Percentiles rank a stretch among this genome's conserved stretches.
phyloP scores from a whole-genome alignment of 768 basidiomycete genomes.

The Termitomyces sp. region DNA sequence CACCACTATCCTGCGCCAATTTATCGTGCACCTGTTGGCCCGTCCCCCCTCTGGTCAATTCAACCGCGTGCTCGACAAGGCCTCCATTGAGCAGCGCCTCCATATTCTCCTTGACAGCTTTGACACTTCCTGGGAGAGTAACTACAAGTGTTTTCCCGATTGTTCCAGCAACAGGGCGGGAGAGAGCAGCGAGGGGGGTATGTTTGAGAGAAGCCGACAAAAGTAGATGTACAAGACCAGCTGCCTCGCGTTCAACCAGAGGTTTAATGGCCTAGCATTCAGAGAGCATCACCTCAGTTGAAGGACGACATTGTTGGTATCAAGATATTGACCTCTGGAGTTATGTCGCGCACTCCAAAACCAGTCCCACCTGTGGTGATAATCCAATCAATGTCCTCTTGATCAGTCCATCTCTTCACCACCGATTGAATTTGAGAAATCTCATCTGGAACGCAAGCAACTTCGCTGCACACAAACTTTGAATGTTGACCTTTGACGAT shows the following conservation, averaged over 20 bases:
- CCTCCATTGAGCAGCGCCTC: constrained; percentile 51
- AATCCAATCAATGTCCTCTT: constrained; percentile 59
- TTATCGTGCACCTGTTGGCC: constrained; percentile 53
- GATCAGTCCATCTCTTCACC: constrained; percentile 40
- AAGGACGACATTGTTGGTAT: background rate
- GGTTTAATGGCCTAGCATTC: constrained; percentile 47
- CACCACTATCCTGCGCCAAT: constrained; percentile 28
- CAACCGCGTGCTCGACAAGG: constrained; percentile 65
- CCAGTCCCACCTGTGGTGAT: constrained; percentile 88
- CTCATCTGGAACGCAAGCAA: constrained; percentile 64
- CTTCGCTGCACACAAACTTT: constrained; percentile 30
- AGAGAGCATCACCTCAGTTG: background rate
- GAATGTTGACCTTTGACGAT: constrained; percentile 30
- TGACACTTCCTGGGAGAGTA: constrained; percentile 81
- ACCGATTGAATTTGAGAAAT: constrained; percentile 38
- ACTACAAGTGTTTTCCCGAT: constrained; percentile 60
- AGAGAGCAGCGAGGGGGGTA: constrained; percentile 77
- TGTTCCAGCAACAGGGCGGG: constrained; percentile 79
- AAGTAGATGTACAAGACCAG: constrained; percentile 74
- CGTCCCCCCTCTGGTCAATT: constrained; percentile 63
- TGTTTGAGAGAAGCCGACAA: constrained; percentile 61
- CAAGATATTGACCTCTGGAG: constrained; percentile 61
- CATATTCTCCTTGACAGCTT: constrained; percentile 78
- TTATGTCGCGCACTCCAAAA: constrained; percentile 73
- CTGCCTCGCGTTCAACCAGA: constrained; percentile 58